Conservation (phyloP, 2,329 filamentous ascomycete species). For the Apiospora arundinis region DNA sequence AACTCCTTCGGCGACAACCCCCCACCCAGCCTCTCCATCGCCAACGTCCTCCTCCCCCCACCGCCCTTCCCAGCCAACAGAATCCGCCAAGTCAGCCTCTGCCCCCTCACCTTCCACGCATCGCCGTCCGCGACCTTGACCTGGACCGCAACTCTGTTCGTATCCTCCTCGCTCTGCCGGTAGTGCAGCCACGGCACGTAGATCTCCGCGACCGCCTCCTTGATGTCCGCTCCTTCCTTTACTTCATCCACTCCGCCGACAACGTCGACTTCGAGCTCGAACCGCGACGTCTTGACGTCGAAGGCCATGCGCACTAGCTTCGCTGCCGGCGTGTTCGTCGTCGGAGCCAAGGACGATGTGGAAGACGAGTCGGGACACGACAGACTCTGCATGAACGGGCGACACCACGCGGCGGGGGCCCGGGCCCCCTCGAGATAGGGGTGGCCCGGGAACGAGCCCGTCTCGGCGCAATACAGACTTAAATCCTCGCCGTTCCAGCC, state of each 20-base stretch:
- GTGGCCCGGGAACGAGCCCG: slow-evolving; percentile 31
- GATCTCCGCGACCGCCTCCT: neutral
- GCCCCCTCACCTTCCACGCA: neutral
- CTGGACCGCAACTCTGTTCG: neutral
- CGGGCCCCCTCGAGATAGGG: slow-evolving; percentile 26
- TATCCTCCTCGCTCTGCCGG: slow-evolving; percentile 23
- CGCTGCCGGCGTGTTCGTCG: neutral
- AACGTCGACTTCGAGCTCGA: slow-evolving; percentile 20
- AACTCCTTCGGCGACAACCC: slow-evolving; percentile 24
- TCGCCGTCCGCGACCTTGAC: neutral
- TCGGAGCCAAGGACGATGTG: neutral
- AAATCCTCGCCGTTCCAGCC: slow-evolving; percentile 36
- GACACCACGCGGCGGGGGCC: slow-evolving; percentile 31
- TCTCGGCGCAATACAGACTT: slow-evolving; percentile 33
- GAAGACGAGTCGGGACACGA: neutral
- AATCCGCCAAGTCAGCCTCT: neutral
- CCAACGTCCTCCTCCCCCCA: neutral
- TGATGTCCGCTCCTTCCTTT: too few relatives aligned
- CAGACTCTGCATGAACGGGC: slow-evolving; percentile 29
- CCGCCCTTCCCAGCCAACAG: too few relatives aligned
- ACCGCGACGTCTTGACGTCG: slow-evolving; percentile 26
- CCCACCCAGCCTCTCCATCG: slow-evolving; percentile 22
- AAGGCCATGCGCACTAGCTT: slow-evolving; percentile 26
- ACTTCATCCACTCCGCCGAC: neutral
- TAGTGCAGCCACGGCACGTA: slow-evolving; percentile 30